Conservation (phyloP, 768 basidiomycete genomes). For the Suillus weaverae region DNA sequence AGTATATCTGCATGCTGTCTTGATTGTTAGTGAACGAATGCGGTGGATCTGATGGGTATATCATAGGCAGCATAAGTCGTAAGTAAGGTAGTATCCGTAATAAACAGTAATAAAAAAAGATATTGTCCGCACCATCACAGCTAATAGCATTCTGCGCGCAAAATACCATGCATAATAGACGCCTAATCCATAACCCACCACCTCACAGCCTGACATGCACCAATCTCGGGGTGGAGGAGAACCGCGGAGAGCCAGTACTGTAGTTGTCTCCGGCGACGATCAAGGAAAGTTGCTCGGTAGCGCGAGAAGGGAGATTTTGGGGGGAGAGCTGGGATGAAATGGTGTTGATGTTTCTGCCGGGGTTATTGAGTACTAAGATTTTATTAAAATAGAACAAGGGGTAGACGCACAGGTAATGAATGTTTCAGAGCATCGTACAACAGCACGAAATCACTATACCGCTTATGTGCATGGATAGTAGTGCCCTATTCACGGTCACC, state of each 20-base stretch:
- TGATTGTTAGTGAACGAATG: background rate
- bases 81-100: background rate
- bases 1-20: background rate
- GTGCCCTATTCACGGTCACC: slow-evolving; percentile 44
- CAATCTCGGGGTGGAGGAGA: slow-evolving; percentile 69
- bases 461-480: slow-evolving; percentile 62
- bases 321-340: slow-evolving; percentile 58
- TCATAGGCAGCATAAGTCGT: background rate
- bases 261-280: slow-evolving; percentile 56
- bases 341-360: slow-evolving; percentile 42
- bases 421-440: slow-evolving; percentile 48
- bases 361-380: background rate
- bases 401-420: slow-evolving; percentile 50
- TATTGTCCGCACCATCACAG: background rate
- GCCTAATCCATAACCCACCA: slow-evolving; percentile 56
- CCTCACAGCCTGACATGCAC: slow-evolving; percentile 57
- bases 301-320: slow-evolving; percentile 69
- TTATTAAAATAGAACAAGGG: background rate
- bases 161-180: background rate
- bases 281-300: slow-evolving; percentile 68
- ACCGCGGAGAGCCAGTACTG: slow-evolving; percentile 68
- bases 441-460: slow-evolving; percentile 65
- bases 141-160: background rate
- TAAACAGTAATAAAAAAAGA: slow-evolving; percentile 1
- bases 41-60: too few relatives aligned